Evolutionary conservation across 2,329 filamentous ascomycete genomes (phyloP).

Genomic region (Calonectria pteridis): DNA sequence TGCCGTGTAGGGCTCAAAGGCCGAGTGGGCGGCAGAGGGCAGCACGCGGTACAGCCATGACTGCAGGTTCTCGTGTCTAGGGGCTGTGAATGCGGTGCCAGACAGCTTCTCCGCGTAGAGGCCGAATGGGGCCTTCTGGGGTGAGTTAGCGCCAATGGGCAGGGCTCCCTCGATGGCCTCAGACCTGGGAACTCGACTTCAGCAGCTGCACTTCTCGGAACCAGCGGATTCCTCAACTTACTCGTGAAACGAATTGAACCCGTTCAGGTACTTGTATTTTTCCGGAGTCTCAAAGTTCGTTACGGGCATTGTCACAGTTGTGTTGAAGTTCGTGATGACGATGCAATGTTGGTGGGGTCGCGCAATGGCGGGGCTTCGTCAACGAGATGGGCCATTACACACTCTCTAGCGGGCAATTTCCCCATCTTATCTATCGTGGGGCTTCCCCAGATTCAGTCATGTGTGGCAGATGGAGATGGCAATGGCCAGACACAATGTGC

Average conservation of each 20-base stretch:
- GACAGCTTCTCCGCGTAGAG: constrained; percentile 86
- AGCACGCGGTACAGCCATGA: constrained; percentile 79
- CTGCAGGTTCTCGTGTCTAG: constrained; percentile 75
- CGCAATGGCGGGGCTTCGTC: constrained; percentile 12
- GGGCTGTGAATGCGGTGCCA: constrained; percentile 78
- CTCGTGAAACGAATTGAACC: constrained; percentile 84
- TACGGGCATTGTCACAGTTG: constrained; percentile 32
- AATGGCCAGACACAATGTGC: neutral
- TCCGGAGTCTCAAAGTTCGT: constrained; percentile 48
- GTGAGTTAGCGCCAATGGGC: constrained; percentile 82
- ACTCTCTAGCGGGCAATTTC: constrained; percentile 13
- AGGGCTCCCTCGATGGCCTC: constrained; percentile 81
- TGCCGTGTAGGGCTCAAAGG: constrained; percentile 50
- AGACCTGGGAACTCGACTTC: constrained; percentile 61
- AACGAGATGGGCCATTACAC: neutral
- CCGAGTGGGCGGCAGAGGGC: constrained; percentile 71
- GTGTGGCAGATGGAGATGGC: neutral
- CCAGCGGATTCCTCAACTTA: constrained; percentile 54
- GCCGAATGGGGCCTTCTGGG: constrained; percentile 81
- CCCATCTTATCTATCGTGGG: constrained; percentile 12
- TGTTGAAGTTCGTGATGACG: neutral
- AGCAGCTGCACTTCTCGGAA: neutral
- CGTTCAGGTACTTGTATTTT: constrained; percentile 81
- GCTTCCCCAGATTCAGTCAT: neutral
- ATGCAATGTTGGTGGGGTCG: neutral